These are phyloP conservation scores for Nicotiana benthamiana DNA, from an alignment of 257 asterid species.

Conservation along the genomic window DNA sequence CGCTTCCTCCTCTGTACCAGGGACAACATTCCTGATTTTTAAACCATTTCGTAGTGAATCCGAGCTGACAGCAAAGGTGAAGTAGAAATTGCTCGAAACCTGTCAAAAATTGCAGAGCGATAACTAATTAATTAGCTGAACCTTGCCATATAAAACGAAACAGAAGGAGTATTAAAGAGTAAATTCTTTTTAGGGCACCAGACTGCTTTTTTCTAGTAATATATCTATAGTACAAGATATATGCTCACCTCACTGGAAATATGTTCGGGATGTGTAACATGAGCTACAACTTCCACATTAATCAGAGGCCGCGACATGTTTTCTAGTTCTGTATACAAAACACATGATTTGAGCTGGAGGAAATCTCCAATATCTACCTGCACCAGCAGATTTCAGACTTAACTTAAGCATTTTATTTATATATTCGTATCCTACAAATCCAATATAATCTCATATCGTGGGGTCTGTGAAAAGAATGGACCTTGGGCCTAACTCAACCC, in stretches of 20 bases:
- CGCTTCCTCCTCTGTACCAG: slow-evolving; percentile 81
- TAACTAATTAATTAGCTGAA: background rate
- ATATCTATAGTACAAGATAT: too few species aligned
- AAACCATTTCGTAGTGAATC: slow-evolving; percentile 43
- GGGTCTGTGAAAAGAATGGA: too few species aligned
- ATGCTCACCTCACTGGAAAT: slow-evolving; percentile 66
- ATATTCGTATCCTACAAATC: too few species aligned
- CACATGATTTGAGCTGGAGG: slow-evolving; percentile 80
- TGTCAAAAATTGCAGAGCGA: background rate
- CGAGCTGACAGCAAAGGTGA: slow-evolving; percentile 60
- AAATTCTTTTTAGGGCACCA: too few species aligned
- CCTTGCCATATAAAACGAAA: too few species aligned
- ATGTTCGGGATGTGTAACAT: slow-evolving; percentile 69
- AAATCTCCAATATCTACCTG: slow-evolving; percentile 92
- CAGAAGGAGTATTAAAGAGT: background rate
- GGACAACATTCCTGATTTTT: slow-evolving; percentile 67
- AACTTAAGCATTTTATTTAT: too few species aligned
- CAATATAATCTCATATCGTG: too few species aligned
- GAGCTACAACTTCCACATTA: slow-evolving; percentile 82
- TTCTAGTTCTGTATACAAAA: slow-evolving; percentile 65
- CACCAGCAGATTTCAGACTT: background rate
- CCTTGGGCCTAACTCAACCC: too few species aligned
- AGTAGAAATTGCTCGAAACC: slow-evolving; percentile 90
- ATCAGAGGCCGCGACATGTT: slow-evolving; percentile 53
- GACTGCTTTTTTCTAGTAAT: too few species aligned